phyloP scores from a whole-genome alignment of 768 basidiomycete species.

The Panellus pusillus region DNA sequence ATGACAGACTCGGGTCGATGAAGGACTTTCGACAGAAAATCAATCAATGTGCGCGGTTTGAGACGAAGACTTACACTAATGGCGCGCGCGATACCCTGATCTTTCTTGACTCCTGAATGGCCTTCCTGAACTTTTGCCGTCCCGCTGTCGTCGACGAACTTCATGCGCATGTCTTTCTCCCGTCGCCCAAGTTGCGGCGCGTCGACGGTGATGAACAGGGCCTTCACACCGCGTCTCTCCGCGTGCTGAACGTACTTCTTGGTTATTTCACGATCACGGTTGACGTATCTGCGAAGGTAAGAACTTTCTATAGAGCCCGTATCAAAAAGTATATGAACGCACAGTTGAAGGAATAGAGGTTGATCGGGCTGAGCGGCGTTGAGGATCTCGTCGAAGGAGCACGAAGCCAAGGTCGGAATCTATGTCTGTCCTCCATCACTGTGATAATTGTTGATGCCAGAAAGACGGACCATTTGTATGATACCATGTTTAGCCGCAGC shows the following conservation, averaged over 20 bases:
- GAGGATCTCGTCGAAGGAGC: conserved; percentile 95
- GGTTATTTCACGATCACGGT: conserved; percentile 84
- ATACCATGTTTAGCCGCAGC: conserved; percentile 78
- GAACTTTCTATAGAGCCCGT: neutral
- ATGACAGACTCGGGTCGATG: conserved; percentile 88
- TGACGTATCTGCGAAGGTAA: conserved; percentile 67
- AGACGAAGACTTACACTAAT: conserved; percentile 63
- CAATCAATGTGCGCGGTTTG: neutral
- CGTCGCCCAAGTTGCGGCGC: conserved; percentile 94
- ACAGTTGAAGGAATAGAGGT: conserved; percentile 85
- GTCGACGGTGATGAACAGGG: conserved; percentile 95
- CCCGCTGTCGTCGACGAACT: conserved; percentile 77
- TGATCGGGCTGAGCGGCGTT: conserved; percentile 80
- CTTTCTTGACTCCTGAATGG: conserved; percentile 63
- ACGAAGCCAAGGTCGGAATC: conserved; percentile 96
- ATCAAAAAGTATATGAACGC: conserved; percentile 22
- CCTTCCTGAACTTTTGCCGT: conserved; percentile 53
- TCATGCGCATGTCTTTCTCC: conserved; percentile 97
- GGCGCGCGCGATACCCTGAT: conserved; percentile 91
- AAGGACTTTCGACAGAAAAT: conserved; percentile 59
- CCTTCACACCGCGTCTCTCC: conserved; percentile 87
- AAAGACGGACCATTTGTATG: conserved; percentile 46
- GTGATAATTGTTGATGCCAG: neutral
- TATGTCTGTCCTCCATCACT: conserved; percentile 28
- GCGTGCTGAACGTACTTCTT: conserved; percentile 88